Evolutionary conservation across 1,284 basidiomycete genomes (phyloP), one percentile per base, ranked within the genome.

Genomic region (Hymenochaete sp.): DNA sequence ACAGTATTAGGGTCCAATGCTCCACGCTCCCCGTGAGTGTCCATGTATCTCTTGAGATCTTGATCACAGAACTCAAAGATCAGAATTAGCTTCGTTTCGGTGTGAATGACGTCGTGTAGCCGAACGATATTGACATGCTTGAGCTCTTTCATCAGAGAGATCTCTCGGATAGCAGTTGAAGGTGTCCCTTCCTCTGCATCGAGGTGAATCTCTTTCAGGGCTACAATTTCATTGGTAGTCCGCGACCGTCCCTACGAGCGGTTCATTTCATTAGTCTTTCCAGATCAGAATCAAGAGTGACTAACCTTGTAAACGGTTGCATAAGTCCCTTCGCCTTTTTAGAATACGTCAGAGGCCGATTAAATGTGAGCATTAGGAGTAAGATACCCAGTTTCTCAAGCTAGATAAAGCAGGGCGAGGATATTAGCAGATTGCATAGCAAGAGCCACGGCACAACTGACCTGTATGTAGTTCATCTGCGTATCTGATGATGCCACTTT

Each of bases 21-120:
- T 47, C 95, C 93, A 48, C 91, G 82, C 54, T 97, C 91, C 42
- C 96, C 96, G 56, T 98, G 86, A 27, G 91, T 84, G 65, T 99
- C 96, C 96, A 99, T 99, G 67, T 98, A 98, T 62, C 93, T 93
- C 67, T 99, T 99, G 46, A 99, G 73, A 66, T 99, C 96, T 63
- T 93, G 87, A 60, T 98, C 96, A 67, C 96, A 96, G 62, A 83
- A 98, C 65, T 99, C 96, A 62, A 98, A 98, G 51, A 99, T 96
- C 51, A 99, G 89, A 57, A 98, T 90, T 36, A 99, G 83, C 59
- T 98, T 98, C 24, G 92, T 87, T 66, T 99, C 93, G 16, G 91
- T 96, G 63, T 98, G 93, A 52, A 98, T 97, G 48, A 99, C 96
- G 62, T 98, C 96, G 71, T 98, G 83, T 13, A 99, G 79, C 56